Evolutionary conservation across 371 early-diverging fungal species (phyloP), one percentile per base, ranked within the genome.

Genomic region (Saksenaea vasiformis): DNA sequence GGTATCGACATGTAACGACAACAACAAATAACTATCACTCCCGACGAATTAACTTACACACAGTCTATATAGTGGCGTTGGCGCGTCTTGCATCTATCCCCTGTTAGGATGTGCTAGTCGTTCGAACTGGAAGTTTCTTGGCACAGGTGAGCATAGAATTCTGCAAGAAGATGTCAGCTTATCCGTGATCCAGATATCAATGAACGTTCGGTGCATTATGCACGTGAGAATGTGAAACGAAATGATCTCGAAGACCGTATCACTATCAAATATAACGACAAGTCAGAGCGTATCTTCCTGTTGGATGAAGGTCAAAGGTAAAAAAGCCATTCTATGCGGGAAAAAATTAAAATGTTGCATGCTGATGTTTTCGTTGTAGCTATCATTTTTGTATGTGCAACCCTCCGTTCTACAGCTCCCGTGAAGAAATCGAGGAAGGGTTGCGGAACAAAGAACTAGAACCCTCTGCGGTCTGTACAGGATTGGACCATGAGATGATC

Each of bases 41-140:
- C 2, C 13, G 19, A 22, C 51, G 1, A 27, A 35, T 28, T 37
- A n/a, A 44, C 17, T 38, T 31, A 27, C 14, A 31, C 26, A n/a
- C n/a, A n/a, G n/a, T 11, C 17, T 53, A 17, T 27, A 15, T 67
- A 89, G 88, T 64, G 92, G 92, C 36, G 85, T 87, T 43, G 92
- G 92, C 7, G 87, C 88, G 1, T 90, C 90, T 0, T 91, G 92
- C 64, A 89, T 91, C 11, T 91, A 90, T 69, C 92, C 92, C 8
- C 64, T 91, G 2, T 69, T 91, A 10, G 90, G 85, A 5, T 87
- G 85, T 62, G 67, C 68, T 5, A 60, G 60, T 0, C 76, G 87
- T 47, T 14, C 56, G 24, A 56, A 67, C 15, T 86, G 87, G 88
- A 11, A 59, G 15, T 88, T 90, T 64, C 26, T 87, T 24, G 90